A percentile compares a stretch with the other conserved stretches of the same genome.
Conservation (phyloP, 495 filamentous ascomycete species). For the Staphylotrichum longicolle region DNA sequence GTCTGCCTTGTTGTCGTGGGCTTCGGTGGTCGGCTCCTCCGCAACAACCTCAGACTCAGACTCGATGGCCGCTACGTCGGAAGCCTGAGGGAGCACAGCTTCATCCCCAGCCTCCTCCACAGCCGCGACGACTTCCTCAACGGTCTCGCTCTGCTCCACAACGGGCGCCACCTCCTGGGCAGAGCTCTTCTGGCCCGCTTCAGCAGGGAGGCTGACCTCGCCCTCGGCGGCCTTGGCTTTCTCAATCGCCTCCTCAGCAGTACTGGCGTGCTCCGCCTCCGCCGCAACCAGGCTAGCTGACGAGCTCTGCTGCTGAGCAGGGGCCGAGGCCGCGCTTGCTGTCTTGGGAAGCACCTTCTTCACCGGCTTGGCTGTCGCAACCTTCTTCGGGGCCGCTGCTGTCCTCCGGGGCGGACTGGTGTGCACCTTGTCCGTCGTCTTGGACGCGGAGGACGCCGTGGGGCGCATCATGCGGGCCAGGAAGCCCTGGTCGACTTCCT, state of each 20-base stretch:
- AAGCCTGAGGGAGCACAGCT: constrained; percentile 3
- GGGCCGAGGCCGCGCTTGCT: not conserved
- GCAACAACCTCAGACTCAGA: not conserved
- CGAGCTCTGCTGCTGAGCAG: not conserved
- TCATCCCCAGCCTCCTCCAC: constrained; percentile 27
- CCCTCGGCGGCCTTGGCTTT: constrained; percentile 8
- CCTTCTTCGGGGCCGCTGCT: constrained; percentile 16
- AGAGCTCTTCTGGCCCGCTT: constrained; percentile 17
- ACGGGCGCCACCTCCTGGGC: constrained; percentile 32
- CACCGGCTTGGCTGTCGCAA: constrained; percentile 23
- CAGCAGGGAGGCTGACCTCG: constrained; percentile 1
- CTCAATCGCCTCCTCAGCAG: constrained; percentile 30
- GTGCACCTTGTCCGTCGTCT: constrained; percentile 67
- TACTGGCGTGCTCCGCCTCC: constrained; percentile 23
- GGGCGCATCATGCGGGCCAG: constrained; percentile 91
- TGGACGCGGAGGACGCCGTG: constrained; percentile 74
- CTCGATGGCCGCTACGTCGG: constrained; percentile 20
- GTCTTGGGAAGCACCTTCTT: constrained; percentile 34
- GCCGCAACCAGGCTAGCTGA: constrained; percentile 23
- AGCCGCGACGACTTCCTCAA: constrained; percentile 30
- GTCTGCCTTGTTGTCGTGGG: not conserved
- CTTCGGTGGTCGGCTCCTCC: constrained; percentile 7
- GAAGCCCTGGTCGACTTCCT: constrained; percentile 68
- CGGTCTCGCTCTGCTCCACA: constrained; percentile 34
- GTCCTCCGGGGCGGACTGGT: constrained; percentile 42